These are phyloP conservation scores for Rhododendron ferrugineum DNA, from an alignment of 148 eudicot species.

Conservation along the genomic window DNA sequence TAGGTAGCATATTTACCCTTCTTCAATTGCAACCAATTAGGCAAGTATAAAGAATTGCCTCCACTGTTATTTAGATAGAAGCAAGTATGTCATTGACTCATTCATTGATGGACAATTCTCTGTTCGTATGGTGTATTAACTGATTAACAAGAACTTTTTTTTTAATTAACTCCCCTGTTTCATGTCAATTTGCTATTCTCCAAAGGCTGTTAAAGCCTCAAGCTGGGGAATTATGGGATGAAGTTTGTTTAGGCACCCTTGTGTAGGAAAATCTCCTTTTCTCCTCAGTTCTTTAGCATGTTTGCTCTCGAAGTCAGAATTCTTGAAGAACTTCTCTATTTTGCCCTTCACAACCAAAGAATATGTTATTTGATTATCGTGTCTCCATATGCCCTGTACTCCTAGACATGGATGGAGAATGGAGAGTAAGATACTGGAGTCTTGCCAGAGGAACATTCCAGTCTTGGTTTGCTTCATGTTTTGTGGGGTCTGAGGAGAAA, in stretches of 20 bases:
- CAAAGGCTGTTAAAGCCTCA: background rate
- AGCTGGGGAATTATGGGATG: background rate
- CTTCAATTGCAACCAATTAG: background rate
- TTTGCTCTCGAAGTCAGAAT: background rate
- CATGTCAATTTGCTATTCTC: background rate
- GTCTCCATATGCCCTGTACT: background rate
- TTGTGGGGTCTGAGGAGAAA: background rate
- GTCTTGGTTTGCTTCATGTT: background rate
- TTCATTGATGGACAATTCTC: background rate
- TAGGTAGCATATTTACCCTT: background rate
- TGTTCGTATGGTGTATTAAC: background rate
- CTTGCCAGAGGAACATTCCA: background rate
- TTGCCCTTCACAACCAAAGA: background rate
- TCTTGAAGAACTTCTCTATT: background rate
- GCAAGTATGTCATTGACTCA: no score
- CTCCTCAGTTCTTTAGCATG: background rate
- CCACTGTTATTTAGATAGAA: background rate
- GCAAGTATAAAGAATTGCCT: background rate
- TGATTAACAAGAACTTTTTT: background rate
- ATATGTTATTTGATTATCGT: background rate
- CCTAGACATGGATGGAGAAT: background rate
- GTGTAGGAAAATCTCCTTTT: background rate
- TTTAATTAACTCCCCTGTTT: background rate
- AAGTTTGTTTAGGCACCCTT: background rate
- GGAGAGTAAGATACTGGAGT: background rate